Evolutionary conservation across 2,329 filamentous ascomycete genomes (phyloP), one percentile per base, ranked within the genome.

Genomic region (Myriosclerotinia curreyana): DNA sequence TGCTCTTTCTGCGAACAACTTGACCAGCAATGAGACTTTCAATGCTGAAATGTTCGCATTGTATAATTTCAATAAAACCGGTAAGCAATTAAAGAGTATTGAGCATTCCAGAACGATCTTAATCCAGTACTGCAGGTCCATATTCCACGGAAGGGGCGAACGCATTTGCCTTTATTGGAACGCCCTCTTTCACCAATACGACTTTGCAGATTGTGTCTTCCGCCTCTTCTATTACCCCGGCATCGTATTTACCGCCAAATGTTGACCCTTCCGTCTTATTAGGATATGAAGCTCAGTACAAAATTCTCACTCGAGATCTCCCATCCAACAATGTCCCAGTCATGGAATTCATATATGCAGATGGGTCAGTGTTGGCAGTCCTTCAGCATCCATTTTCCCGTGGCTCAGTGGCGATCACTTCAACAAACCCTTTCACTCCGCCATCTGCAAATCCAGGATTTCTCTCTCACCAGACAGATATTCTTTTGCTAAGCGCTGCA

Each of bases 371-470:
- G 9, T 80, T 81, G 60, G 77, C 80, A 0, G 81, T 81, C 64
- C 79, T 85, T 34, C 82, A 82, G 67, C 86, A 79, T 66, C 76
- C 86, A 0, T 82, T 85, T 71, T 83, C 81, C 5, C 80, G 82
- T 0, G 86, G 86, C 0, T 79, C 77, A 48, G 80, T 85, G 53
- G 86, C 88, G 74, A 83, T 87, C 67, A 73, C 73, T 14, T 75
- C 76, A 2, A 62, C 76, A 0, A 74, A 79, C 22, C 70, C 77
- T 17, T 69, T 73, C 5, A 76, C 76, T 4, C 67, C 74, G 14
- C 79, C 81, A 0, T 74, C 78, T 28, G 84, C 85, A 70, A 79
- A 86, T 65, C 81, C 82, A 2, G 79, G 78, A n/a, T 86, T 79
- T 74, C 78, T 86, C 66, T 76, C 77, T 4, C 73, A 83, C 36